Evolutionary conservation across 352 stramenopile genomes (phyloP).

Genomic region (Globisporangium polare): DNA sequence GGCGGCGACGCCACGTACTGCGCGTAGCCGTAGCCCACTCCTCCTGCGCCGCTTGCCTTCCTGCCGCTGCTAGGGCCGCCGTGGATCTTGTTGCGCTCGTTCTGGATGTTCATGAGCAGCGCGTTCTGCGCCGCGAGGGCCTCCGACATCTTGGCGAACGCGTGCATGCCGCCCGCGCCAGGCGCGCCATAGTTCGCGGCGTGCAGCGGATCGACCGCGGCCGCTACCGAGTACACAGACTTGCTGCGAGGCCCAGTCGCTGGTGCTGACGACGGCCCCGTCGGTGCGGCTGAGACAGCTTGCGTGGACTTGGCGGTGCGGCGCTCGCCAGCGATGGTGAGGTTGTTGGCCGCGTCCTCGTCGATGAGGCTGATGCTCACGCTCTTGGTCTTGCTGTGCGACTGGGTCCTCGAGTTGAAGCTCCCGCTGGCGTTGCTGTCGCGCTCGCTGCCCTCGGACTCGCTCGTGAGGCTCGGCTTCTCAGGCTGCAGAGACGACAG

Average conservation of each 20-base stretch:
- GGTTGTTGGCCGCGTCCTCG: not conserved
- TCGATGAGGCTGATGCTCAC: conserved; percentile 1
- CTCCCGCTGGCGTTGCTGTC: not conserved
- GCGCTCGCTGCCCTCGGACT: not conserved
- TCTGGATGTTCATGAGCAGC: not conserved
- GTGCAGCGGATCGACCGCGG: not conserved
- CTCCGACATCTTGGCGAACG: conserved; percentile 9
- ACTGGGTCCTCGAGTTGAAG: not conserved
- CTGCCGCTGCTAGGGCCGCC: not conserved
- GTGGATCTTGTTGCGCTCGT: conserved; percentile 8
- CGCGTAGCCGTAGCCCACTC: conserved; percentile 1
- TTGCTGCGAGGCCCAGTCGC: not conserved
- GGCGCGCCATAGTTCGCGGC: not conserved
- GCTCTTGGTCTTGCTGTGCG: not conserved
- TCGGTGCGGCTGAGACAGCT: too few species aligned
- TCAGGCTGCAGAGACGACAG: too few species aligned
- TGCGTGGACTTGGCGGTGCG: not conserved
- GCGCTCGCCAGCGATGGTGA: not conserved
- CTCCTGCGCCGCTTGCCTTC: not conserved
- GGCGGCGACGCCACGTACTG: conserved; percentile 6
- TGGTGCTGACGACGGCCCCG: not conserved
- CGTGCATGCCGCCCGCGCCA: not conserved
- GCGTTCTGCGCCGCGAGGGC: conserved; percentile 9
- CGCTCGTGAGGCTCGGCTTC: not conserved
- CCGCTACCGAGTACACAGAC: not conserved